phyloP scores from a whole-genome alignment of 1,284 basidiomycete species.

The Omphalotus olearius region DNA sequence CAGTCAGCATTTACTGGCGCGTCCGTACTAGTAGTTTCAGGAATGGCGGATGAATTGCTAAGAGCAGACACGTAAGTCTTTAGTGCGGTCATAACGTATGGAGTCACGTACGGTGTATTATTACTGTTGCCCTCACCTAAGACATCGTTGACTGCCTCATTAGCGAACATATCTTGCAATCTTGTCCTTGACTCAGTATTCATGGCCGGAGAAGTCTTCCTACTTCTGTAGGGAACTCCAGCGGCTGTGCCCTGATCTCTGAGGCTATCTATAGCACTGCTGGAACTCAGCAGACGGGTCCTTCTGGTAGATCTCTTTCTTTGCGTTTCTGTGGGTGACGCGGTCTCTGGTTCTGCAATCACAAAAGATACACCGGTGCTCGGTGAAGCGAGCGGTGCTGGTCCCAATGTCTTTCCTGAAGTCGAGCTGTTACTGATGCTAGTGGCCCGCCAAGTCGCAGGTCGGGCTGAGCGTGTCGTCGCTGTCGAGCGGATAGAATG shows the following conservation, averaged over 20 bases:
- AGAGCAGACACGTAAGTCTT: not conserved
- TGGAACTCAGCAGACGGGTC: constrained; percentile 13
- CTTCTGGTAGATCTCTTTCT: constrained; percentile 14
- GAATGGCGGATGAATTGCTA: not conserved
- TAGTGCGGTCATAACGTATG: not conserved
- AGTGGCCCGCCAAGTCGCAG: constrained; percentile 23
- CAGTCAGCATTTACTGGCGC: not conserved
- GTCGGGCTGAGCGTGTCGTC: constrained; percentile 14
- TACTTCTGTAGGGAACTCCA: not conserved
- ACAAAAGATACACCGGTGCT: constrained; percentile 25
- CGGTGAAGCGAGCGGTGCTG: constrained; percentile 15
- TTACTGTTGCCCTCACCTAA: not conserved
- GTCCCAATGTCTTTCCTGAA: not conserved
- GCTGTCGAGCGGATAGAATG: constrained; percentile 17
- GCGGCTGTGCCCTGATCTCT: not conserved
- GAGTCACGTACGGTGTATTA: not conserved
- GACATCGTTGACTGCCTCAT: not conserved
- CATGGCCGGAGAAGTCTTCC: not conserved
- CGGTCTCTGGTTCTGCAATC: constrained; percentile 29
- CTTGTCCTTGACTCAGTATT: constrained; percentile 5
- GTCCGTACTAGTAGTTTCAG: not conserved
- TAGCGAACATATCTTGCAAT: constrained; percentile 4
- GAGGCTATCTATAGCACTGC: constrained; percentile 2
- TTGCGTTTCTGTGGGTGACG: constrained; percentile 20
- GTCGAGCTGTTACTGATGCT: not conserved